phyloP scores from a whole-genome alignment of 371 early-diverging fungal species.

The Mortierella sp. region DNA sequence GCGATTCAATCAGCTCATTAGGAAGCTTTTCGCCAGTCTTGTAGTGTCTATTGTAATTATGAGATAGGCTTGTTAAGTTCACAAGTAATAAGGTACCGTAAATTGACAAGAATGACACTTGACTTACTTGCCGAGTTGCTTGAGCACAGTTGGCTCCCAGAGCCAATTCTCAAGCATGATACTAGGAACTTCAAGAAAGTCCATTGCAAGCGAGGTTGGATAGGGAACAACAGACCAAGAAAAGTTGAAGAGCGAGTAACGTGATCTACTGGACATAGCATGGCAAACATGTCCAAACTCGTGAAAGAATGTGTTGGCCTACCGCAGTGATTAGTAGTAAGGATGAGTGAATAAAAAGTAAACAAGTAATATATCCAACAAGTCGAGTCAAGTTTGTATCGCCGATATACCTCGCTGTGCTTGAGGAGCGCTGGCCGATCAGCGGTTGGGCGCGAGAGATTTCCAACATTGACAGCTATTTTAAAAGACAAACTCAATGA shows the following conservation, averaged over 20 bases:
- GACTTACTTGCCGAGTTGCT: conserved; percentile 65
- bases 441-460: conserved; percentile 62
- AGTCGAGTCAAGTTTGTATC: conserved; percentile 49
- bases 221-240: conserved; percentile 58
- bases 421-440: conserved; percentile 82
- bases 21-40: conserved; percentile 80
- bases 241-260: conserved; percentile 47
- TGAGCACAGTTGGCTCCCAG: conserved; percentile 81
- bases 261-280: conserved; percentile 71
- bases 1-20: conserved; percentile 74
- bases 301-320: conserved; percentile 58
- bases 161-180: conserved; percentile 92
- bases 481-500: background rate
- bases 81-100: too few species aligned
- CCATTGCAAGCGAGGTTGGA: conserved; percentile 60
- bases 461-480: conserved; percentile 51
- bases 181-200: conserved; percentile 94
- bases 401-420: conserved; percentile 80
- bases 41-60: conserved; percentile 65
- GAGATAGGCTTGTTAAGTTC: too few species aligned
- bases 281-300: conserved; percentile 89
- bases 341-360: too few species aligned
- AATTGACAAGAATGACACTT: background rate
- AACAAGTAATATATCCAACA: too few species aligned
- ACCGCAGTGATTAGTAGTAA: background rate